phyloP scores from a whole-genome alignment of 805 yeast genomes.

The Kazachstania viticola region DNA sequence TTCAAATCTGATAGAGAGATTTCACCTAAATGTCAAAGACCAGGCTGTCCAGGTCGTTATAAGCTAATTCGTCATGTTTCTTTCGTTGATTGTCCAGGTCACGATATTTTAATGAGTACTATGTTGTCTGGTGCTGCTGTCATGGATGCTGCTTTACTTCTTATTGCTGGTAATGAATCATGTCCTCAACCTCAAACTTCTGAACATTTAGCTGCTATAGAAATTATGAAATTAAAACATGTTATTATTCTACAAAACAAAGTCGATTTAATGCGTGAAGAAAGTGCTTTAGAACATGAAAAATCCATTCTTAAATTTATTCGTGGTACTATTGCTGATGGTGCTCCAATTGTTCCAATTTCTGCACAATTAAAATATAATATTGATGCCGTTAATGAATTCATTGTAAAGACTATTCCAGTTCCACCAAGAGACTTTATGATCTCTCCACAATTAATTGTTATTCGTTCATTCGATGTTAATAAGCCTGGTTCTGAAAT shows the following conservation, averaged over 20 bases:
- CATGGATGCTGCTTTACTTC: constrained; percentile 96
- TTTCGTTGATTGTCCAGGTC: constrained; percentile 99
- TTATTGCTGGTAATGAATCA: constrained; percentile 96
- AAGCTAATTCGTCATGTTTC: constrained; percentile 90
- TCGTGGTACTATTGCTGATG: constrained; percentile 97
- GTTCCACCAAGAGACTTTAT: constrained; percentile 92
- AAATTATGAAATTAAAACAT: constrained; percentile 95
- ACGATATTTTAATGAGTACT: constrained; percentile 99
- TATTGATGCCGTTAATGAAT: constrained; percentile 96
- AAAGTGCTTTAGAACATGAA: constrained; percentile 90
- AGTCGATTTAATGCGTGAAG: constrained; percentile 97
- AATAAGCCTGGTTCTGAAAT: constrained; percentile 98
- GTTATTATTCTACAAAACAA: constrained; percentile 94
- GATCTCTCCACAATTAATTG: constrained; percentile 90
- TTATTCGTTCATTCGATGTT: constrained; percentile 96
- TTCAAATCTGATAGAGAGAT: constrained; percentile 93
- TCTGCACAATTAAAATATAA: constrained; percentile 98
- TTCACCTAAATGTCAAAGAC: constrained; percentile 79
- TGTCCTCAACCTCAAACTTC: constrained; percentile 99
- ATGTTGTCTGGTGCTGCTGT: constrained; percentile 99
- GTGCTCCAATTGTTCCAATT: constrained; percentile 97
- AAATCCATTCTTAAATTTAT: constrained; percentile 85
- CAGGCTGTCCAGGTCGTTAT: constrained; percentile 84
- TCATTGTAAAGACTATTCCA: constrained; percentile 86
- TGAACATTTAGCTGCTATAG: constrained; percentile 98